Base-by-base conservation (phyloP, 208 protist species). In the Trypanosoma cruzi region DNA sequence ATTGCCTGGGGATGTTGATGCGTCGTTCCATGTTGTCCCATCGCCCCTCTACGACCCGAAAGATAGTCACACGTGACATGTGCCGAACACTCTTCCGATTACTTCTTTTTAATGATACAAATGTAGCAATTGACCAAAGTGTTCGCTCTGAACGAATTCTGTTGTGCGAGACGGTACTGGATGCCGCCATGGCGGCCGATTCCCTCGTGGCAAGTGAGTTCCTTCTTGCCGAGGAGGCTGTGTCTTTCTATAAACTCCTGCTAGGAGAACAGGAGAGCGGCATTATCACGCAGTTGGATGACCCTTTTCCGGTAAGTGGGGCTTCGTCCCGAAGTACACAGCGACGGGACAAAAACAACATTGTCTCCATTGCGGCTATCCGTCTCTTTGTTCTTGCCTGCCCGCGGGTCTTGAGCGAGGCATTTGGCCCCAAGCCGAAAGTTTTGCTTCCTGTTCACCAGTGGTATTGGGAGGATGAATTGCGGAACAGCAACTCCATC, bases 381-480 rank as follows among this genome's bases (percentile, higher is more conserved):
- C 88, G 85, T 18, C 79, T 94, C 13, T 83, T 96, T 40, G 68
- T 94, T 36, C 77, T 94, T 26, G 84, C 82, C 20, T 91, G 81
- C 42, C 90, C 90, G 5, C 83, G 67, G 1, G 80, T 96, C 16
- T 85, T 81, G 16, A 72, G 77, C 5, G 72, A 84, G n/a, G 90
- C 86, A 5, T 94, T 92, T 55, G 90, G 88, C 0, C 75, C 84
- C 28, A 86, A 85, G 66, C 85, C 88, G 4, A 90, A 94, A 65
- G 65, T 82, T 24, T 68, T 92, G 42, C 66, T 96, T n/a, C 84
- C 91, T 1, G 91, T 96, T 18, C 89, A 93, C 71, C 76, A 89
- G 74, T 96, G 91, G 91, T 73, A 79, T 48, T 96, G 91, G 89
- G 91, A 96, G 72, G 91, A 96, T 65, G 91, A 96, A 66, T 75